These are phyloP conservation scores for Cyberlindnera mississippiensis DNA, from an alignment of 805 yeast species.

Conservation along the genomic window DNA sequence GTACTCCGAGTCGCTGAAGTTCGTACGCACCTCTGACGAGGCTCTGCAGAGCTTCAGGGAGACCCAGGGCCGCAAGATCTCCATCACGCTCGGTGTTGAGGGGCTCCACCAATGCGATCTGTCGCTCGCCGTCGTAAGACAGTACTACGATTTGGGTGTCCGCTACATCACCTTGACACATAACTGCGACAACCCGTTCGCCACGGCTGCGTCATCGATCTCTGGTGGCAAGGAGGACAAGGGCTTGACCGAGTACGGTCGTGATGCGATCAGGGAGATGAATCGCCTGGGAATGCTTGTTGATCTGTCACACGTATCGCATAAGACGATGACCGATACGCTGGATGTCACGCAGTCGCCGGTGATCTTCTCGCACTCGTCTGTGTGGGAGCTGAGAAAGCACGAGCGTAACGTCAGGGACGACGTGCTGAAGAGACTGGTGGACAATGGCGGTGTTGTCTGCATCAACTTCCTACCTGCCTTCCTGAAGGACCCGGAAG, in stretches of 20 bases:
- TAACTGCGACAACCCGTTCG: constrained; percentile 55
- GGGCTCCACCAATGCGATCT: constrained; percentile 52
- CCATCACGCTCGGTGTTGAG: constrained; percentile 49
- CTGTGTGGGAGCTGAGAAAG: constrained; percentile 37
- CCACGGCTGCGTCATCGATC: constrained; percentile 48
- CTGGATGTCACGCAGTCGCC: constrained; percentile 40
- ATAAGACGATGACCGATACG: constrained; percentile 45
- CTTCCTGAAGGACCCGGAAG: constrained; percentile 29
- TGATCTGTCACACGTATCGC: constrained; percentile 46
- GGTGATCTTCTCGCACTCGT: constrained; percentile 47
- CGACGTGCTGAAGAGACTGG: constrained; percentile 38
- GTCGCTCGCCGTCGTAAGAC: constrained; percentile 46
- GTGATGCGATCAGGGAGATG: constrained; percentile 42
- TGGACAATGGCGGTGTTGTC: constrained; percentile 44
- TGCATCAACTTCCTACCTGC: constrained; percentile 43
- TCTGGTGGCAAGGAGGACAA: constrained; percentile 42
- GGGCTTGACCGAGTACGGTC: constrained; percentile 42
- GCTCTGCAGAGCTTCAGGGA: constrained; percentile 35
- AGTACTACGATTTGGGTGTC: constrained; percentile 48
- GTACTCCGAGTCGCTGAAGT: constrained; percentile 36
- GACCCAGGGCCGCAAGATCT: constrained; percentile 31
- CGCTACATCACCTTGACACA: constrained; percentile 51
- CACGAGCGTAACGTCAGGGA: constrained; percentile 47
- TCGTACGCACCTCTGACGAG: constrained; percentile 39
- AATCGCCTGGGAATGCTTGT: constrained; percentile 51